Percentiles rank a stretch among this genome's conserved stretches.
phyloP scores from a whole-genome alignment of 768 basidiomycete species.

The Mycena leptocephala region DNA sequence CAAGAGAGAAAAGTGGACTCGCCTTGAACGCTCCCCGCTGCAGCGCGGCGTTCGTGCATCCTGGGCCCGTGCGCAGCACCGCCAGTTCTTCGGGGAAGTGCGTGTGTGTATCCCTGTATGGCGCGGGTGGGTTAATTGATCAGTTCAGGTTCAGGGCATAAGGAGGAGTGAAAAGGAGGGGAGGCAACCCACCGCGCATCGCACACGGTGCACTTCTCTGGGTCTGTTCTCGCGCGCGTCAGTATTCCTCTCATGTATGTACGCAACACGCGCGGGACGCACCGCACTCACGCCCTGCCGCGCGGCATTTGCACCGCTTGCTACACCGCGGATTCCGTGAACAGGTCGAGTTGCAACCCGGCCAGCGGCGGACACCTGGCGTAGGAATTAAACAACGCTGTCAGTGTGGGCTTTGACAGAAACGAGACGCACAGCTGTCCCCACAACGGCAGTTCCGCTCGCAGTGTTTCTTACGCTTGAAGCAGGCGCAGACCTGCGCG shows the following conservation, averaged over 20 bases:
- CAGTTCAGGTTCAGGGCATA: no score
- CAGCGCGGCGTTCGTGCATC: constrained; percentile 7
- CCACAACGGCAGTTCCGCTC: constrained; percentile 66
- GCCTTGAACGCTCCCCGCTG: constrained; percentile 15
- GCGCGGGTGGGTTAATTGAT: constrained; percentile 37
- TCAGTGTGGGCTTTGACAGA: constrained; percentile 7
- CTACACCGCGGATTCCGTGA: background rate
- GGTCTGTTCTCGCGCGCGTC: no score
- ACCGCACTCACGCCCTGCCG: constrained; percentile 61
- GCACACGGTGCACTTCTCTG: constrained; percentile 64
- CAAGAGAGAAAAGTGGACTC: background rate
- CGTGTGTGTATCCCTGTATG: background rate
- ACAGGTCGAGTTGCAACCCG: constrained; percentile 55
- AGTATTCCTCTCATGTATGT: no score
- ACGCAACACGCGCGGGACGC: no score
- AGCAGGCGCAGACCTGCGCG: constrained; percentile 58
- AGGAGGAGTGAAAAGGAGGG: background rate
- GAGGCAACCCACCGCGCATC: constrained; percentile 48
- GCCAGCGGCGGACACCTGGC: constrained; percentile 59
- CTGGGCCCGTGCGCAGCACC: background rate
- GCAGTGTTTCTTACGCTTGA: constrained; percentile 57
- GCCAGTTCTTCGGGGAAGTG: background rate
- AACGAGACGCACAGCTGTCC: constrained; percentile 51
- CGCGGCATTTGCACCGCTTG: constrained; percentile 46
- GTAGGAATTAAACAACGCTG: no score